Percentiles rank a stretch among this genome's conserved stretches.
Evolutionary conservation across 169 alveolate genomes (phyloP).

Genomic region (Plasmodium knowlesi): DNA sequence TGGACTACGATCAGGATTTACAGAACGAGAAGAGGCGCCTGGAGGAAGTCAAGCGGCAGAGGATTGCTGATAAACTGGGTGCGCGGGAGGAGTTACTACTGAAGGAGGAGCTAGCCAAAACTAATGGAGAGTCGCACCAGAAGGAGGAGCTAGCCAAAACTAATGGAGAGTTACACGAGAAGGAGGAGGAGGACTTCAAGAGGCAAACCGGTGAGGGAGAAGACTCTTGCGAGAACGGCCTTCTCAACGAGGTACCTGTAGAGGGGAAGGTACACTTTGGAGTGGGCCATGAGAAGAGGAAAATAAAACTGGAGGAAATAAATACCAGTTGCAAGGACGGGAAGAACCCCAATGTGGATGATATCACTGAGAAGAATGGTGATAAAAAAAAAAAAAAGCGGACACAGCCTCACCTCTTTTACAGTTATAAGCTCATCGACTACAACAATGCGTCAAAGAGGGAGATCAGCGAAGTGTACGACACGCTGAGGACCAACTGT

Average conservation of each 20-base stretch:
- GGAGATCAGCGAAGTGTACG: constrained; percentile 41
- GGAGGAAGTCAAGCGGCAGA: constrained; percentile 23
- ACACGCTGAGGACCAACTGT: constrained; percentile 13
- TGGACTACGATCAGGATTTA: constrained; percentile 64
- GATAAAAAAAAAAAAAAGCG: background rate
- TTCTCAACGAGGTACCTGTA: background rate
- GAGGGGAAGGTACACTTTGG: background rate
- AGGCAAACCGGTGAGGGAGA: background rate
- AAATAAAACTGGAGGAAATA: background rate
- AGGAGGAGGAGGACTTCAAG: too few species aligned
- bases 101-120: background rate
- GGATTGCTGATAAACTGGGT: background rate
- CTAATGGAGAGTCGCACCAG: background rate
- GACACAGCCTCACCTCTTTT: constrained; percentile 52
- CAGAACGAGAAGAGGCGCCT: constrained; percentile 14
- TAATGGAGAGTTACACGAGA: background rate
- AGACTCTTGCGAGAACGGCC: background rate
- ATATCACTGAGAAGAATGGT: background rate
- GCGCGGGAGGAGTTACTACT: constrained; percentile 12
- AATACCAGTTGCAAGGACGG: background rate
- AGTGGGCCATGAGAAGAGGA: background rate
- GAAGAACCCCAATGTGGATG: background rate
- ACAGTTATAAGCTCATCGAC: constrained; percentile 70
- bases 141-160: background rate
- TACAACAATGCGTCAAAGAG: constrained; percentile 59